phyloP scores from a whole-genome alignment of 352 stramenopile genomes.

The Globisporangium uncinulatum region DNA sequence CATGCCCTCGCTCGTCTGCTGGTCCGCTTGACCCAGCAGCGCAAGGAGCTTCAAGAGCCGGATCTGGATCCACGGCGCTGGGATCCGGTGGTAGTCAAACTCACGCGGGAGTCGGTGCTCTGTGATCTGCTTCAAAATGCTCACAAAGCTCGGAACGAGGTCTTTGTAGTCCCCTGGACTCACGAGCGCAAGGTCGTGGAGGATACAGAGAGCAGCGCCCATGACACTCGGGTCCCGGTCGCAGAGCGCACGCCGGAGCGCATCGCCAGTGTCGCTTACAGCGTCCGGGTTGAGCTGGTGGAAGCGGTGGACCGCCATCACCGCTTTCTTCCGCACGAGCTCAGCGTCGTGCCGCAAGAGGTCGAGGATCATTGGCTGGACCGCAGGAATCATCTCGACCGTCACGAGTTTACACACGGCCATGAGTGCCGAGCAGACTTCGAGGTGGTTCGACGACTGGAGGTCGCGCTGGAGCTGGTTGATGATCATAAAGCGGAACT shows the following conservation, averaged over 20 bases:
- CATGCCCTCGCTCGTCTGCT: slow-evolving; percentile 96
- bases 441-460: slow-evolving; percentile 88
- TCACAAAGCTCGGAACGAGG: slow-evolving; percentile 97
- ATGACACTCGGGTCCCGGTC: slow-evolving; percentile 99
- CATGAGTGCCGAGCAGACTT: slow-evolving; percentile 95
- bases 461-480: slow-evolving; percentile 98
- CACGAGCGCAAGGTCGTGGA: slow-evolving; percentile 90
- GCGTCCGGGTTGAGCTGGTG: slow-evolving; percentile 97
- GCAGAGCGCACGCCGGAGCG: slow-evolving; percentile 94
- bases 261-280: slow-evolving; percentile 85
- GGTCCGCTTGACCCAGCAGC: slow-evolving; percentile 92
- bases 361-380: slow-evolving; percentile 94
- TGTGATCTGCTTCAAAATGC: slow-evolving; percentile 99
- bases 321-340: slow-evolving; percentile 98
- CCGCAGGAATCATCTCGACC: slow-evolving; percentile 97
- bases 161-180: slow-evolving; percentile 96
- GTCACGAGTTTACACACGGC: slow-evolving; percentile 96
- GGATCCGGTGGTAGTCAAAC: slow-evolving; percentile 99
- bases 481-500: slow-evolving; percentile 99
- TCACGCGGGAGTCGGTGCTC: slow-evolving; percentile 97
- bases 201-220: slow-evolving; percentile 91
- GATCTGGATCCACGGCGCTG: slow-evolving; percentile 99
- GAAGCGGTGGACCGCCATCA: slow-evolving; percentile 98
- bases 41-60: slow-evolving; percentile 95
- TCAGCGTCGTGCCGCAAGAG: slow-evolving; percentile 95